These are phyloP conservation scores for Rhododendron griersonianum DNA, from an alignment of 148 eudicot species.

Conservation along the genomic window DNA sequence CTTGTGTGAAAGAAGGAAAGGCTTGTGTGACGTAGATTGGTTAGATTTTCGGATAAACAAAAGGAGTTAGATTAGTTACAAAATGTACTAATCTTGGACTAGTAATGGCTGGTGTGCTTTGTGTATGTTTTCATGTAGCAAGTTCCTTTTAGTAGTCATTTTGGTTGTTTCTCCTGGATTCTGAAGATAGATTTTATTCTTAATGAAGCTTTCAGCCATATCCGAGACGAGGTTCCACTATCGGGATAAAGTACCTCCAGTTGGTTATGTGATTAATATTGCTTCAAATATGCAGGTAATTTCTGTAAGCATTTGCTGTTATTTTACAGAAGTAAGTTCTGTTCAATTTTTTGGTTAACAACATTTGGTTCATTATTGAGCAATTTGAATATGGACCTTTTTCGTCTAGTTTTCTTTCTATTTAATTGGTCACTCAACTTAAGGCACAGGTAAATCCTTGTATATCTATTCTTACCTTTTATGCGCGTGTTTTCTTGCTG, in stretches of 20 bases:
- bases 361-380: neutral
- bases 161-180: neutral
- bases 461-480: too few relatives aligned
- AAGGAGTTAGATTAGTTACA: neutral
- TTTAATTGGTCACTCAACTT: neutral
- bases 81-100: neutral
- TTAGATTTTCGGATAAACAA: neutral
- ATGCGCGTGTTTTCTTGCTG: too few relatives aligned
- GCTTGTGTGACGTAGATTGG: neutral
- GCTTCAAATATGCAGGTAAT: conserved; percentile 3
- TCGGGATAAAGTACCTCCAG: neutral
- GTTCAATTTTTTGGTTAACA: neutral
- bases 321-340: neutral
- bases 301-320: neutral
- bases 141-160: neutral
- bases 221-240: neutral
- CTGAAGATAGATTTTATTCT: neutral
- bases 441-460: neutral
- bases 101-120: neutral
- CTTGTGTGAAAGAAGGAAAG: neutral
- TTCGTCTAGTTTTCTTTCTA: neutral
- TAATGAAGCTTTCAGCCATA: conserved; percentile 2
- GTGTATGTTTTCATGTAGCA: neutral
- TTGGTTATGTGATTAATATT: neutral
- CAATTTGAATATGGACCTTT: neutral